phyloP scores from a whole-genome alignment of 495 filamentous ascomycete genomes.

The Hyaloscypha bicolor region DNA sequence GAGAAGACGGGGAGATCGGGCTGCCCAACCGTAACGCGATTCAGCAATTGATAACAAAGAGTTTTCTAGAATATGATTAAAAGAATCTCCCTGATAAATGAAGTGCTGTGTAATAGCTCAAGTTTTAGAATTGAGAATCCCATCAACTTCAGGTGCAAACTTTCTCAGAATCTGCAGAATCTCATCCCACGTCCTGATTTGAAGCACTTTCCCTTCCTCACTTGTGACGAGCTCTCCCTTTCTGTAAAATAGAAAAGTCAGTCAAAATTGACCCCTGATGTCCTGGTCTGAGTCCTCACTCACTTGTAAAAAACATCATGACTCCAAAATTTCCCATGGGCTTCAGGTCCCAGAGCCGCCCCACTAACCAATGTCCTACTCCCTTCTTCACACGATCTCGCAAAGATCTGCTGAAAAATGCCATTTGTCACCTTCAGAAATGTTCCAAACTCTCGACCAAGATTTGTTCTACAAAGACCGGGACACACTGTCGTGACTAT shows the following conservation, averaged over 20 bases:
- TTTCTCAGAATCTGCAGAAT: not conserved
- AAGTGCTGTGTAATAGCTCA: too few relatives aligned
- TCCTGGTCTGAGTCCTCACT: not conserved
- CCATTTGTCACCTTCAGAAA: conserved; percentile 38
- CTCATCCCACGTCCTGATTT: not conserved
- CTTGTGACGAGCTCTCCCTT: not conserved
- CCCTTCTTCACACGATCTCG: conserved; percentile 37
- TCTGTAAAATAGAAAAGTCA: not conserved
- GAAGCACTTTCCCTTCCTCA: not conserved
- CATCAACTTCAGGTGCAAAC: too few relatives aligned
- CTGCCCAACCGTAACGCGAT: too few relatives aligned
- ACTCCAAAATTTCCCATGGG: conserved; percentile 27
- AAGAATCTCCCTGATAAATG: too few relatives aligned
- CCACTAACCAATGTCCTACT: conserved; percentile 37
- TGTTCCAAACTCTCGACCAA: not conserved
- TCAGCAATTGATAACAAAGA: too few relatives aligned
- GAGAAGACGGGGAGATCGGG: too few relatives aligned
- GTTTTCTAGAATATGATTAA: too few relatives aligned
- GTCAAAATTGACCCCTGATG: not conserved
- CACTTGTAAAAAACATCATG: not conserved
- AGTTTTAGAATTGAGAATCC: too few relatives aligned
- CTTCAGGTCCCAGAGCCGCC: conserved; percentile 30
- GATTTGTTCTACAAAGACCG: conserved; percentile 29
- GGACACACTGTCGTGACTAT: conserved; percentile 46
- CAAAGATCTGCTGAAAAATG: conserved; percentile 36